Conservation (phyloP, 2,329 filamentous ascomycete genomes). For the Aspergillus sp. region DNA sequence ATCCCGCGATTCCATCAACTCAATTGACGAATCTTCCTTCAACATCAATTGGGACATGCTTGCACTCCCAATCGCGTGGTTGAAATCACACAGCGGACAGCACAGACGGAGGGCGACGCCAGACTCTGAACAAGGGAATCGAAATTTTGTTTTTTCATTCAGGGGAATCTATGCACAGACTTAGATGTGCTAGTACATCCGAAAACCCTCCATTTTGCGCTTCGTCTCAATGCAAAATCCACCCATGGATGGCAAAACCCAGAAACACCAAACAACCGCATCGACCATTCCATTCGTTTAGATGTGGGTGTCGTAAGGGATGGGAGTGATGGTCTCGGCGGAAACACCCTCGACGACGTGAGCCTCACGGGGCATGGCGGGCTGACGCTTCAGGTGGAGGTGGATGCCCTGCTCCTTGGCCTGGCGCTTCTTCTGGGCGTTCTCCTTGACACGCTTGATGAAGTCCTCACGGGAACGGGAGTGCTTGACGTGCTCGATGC, state of each 20-base stretch:
- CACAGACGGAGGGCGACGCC: neutral
- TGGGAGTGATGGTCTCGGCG: conserved; percentile 86
- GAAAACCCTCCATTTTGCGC: conserved; percentile 31
- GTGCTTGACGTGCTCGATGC: conserved; percentile 92
- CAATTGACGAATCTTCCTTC: too few species aligned
- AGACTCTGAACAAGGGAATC: conserved; percentile 20
- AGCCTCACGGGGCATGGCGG: conserved; percentile 74
- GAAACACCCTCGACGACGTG: conserved; percentile 79
- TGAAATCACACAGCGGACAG: neutral
- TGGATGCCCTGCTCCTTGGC: conserved; percentile 85
- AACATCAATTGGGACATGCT: too few species aligned
- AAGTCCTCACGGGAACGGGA: conserved; percentile 97
- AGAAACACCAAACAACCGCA: conserved; percentile 40
- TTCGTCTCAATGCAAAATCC: conserved; percentile 40
- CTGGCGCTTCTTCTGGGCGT: conserved; percentile 87
- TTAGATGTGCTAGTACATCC: conserved; percentile 37
- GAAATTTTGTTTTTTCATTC: conserved; percentile 41
- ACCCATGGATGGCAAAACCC: conserved; percentile 31
- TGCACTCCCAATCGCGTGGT: too few species aligned
- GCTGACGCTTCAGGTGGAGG: conserved; percentile 90
- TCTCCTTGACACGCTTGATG: conserved; percentile 92
- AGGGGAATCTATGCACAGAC: conserved; percentile 45
- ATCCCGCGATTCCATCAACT: too few species aligned
- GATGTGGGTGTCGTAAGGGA: conserved; percentile 98
- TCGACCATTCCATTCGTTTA: conserved; percentile 54